Evolutionary conservation across 2,329 filamentous ascomycete genomes (phyloP), one percentile per base, ranked within the genome.

Genomic region (Cercospora canescens): DNA sequence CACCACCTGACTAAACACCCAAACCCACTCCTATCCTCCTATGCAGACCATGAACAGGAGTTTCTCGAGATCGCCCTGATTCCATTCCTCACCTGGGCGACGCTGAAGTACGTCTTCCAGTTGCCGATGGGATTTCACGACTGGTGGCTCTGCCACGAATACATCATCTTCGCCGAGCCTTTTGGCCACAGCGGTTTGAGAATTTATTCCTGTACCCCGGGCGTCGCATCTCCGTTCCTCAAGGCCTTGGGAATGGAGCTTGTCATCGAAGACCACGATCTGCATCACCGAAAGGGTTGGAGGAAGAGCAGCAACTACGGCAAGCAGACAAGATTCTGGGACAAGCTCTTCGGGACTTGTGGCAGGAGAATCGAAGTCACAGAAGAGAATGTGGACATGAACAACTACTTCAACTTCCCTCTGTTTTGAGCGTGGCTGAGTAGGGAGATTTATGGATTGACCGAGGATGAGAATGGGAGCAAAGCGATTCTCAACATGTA

Each of bases 1-100:
- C 81, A 83, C 62, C 81, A 82, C 67, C 72, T 82, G 8, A 81
- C 80, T 48, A 82, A 82, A 66, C 81, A 82, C 62, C 81, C 81
- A 4, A 81, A 80, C 55, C 78, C 79, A 6, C 75, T 82, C 0
- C 71, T 82, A 1, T 77, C 79, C 0, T 73, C 79, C 3, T 82
- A 82, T 69, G 80, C 81, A 45, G 81, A 82, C 58, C 58, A 68
- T 7, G 80, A 79, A 61, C 81, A 82, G 62, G 80, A 82, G 60
- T 69, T 81, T 7, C 78, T 81, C 63, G 80, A 82, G 59, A 79
- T 82, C 32, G 76, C 75, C 6, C 78, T 76, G n/a, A 77, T 83
- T 8, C 81, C 81, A 0, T 65, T 81, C 21, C 67, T 81, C 59
- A 76, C 80, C 1, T 82, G 77, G 67, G 72, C 73, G 45, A 78